phyloP scores from a whole-genome alignment of 2,329 filamentous ascomycete genomes.

The Fusarium camptoceras region DNA sequence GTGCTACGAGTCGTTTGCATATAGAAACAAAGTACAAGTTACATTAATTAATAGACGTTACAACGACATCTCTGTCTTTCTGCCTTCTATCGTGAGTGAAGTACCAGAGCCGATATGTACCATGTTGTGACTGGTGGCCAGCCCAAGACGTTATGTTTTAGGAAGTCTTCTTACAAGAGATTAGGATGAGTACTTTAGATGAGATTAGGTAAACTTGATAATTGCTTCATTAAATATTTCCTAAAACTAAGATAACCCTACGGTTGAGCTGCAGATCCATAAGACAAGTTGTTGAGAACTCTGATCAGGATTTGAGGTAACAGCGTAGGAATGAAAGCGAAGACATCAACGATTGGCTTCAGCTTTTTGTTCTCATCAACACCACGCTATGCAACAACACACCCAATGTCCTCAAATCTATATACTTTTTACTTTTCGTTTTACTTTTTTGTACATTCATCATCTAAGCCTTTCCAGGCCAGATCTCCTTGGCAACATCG shows the following conservation, averaged over 20 bases:
- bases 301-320: neutral
- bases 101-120: neutral
- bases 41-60: neutral
- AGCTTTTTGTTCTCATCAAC: slow-evolving; percentile 15
- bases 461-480: slow-evolving; percentile 54
- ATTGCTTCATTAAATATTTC: neutral
- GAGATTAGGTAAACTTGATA: neutral
- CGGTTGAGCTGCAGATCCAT: neutral
- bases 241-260: neutral
- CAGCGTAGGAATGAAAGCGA: neutral
- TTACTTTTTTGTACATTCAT: neutral
- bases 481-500: slow-evolving; percentile 73
- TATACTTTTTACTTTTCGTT: slow-evolving; percentile 2
- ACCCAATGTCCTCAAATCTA: neutral
- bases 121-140: neutral
- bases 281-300: neutral
- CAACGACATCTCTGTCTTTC: neutral
- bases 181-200: neutral
- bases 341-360: neutral
- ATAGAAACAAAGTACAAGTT: neutral
- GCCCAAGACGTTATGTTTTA: neutral
- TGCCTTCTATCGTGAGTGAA: neutral
- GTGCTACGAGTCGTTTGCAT: neutral
- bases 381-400: slow-evolving; percentile 33
- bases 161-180: neutral